Evolutionary conservation across 176 grass and related monocot genomes (phyloP).

Genomic region (Eremochloa ophiuroides): DNA sequence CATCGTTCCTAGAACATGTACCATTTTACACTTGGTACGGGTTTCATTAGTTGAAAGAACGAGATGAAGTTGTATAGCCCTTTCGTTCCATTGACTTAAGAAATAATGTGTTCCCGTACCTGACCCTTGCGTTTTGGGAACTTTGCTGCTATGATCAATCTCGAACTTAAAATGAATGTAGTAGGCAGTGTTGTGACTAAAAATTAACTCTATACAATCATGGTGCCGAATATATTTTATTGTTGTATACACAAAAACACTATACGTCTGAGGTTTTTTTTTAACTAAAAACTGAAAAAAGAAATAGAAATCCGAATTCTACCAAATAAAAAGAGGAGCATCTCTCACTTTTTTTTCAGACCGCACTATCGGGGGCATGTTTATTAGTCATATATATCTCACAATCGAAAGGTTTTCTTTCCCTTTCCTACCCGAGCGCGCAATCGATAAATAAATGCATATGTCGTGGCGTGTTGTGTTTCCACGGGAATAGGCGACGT

Average conservation of each 20-base stretch:
- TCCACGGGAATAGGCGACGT: conserved; percentile 10
- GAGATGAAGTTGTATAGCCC: too few species aligned
- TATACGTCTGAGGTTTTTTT: too few species aligned
- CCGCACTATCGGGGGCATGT: neutral
- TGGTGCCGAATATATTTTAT: neutral
- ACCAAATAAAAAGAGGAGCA: neutral
- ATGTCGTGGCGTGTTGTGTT: neutral
- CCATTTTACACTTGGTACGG: too few species aligned
- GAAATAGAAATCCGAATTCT: neutral
- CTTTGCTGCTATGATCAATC: too few species aligned
- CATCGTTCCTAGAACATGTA: too few species aligned
- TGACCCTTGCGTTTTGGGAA: too few species aligned
- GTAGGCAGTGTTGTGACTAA: neutral
- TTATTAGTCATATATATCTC: neutral
- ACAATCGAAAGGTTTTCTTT: neutral
- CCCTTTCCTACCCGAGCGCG: neutral
- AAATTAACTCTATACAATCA: neutral
- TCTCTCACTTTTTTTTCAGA: neutral
- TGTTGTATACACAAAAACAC: neutral
- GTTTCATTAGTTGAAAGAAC: too few species aligned
- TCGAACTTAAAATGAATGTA: too few species aligned
- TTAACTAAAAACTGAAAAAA: too few species aligned
- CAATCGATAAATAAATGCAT: neutral
- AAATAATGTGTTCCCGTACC: too few species aligned
- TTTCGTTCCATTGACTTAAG: too few species aligned